Evolutionary conservation across 75 land plant species (phyloP).

Genomic region (Chamaecyparis obtusa): DNA sequence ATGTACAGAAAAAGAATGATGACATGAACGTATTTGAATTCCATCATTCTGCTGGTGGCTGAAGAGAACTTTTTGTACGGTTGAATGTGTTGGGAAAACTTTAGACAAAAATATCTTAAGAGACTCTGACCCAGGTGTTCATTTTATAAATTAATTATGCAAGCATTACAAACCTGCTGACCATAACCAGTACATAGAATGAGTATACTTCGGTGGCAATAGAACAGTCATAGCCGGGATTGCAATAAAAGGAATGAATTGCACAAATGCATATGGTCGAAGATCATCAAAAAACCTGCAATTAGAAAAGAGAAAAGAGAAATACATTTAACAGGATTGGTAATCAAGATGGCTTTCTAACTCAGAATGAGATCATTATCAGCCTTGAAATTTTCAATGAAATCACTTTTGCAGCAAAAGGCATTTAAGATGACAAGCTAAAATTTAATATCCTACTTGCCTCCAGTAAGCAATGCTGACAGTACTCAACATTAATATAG

Average conservation of each 20-base stretch:
- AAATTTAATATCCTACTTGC: slow-evolving; percentile 23
- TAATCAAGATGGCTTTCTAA: neutral
- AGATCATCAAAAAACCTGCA: slow-evolving; percentile 79
- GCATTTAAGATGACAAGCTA: neutral
- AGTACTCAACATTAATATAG: slow-evolving; percentile 46
- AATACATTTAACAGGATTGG: slow-evolving; percentile 2
- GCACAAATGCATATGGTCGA: slow-evolving; percentile 58
- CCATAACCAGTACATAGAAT: slow-evolving; percentile 75
- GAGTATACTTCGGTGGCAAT: slow-evolving; percentile 70
- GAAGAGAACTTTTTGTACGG: neutral
- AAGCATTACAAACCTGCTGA: slow-evolving; percentile 54
- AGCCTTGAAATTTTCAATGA: neutral
- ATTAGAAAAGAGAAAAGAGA: slow-evolving; percentile 16
- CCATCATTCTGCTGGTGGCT: neutral
- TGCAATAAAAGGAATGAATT: slow-evolving; percentile 66
- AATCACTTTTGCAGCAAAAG: neutral
- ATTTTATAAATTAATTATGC: neutral
- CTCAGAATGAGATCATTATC: neutral
- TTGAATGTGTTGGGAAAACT: neutral
- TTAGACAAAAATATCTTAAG: neutral
- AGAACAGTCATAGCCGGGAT: slow-evolving; percentile 59
- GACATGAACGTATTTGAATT: neutral
- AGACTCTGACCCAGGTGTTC: neutral
- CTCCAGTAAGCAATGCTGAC: slow-evolving; percentile 65
- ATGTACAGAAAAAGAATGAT: neutral